These are phyloP conservation scores for Tuber indicum DNA, from an alignment of 495 filamentous ascomycete genomes.

Conservation along the genomic window DNA sequence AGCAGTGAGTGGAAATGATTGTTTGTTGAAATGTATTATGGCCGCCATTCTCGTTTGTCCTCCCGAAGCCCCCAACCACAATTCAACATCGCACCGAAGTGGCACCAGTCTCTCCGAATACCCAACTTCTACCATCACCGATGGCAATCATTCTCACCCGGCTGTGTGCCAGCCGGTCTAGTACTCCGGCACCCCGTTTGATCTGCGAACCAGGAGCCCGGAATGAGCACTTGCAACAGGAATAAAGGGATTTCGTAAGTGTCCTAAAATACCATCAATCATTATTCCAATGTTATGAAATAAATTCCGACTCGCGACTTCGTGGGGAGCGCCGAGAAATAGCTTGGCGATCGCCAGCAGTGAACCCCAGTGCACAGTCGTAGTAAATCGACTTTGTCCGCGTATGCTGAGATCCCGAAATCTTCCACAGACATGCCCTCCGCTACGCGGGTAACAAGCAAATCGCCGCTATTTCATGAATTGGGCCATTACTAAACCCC, in stretches of 20 bases:
- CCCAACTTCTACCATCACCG: not conserved
- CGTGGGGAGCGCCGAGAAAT: not conserved
- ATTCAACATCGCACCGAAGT: not conserved
- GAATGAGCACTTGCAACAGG: not conserved
- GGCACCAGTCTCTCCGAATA: not conserved
- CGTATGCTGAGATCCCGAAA: not conserved
- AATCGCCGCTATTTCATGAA: not conserved
- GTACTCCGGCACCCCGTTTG: not conserved
- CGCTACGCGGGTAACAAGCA: not conserved
- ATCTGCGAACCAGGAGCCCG: not conserved
- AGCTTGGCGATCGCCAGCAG: not conserved
- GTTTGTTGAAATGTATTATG: not conserved
- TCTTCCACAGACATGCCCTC: not conserved
- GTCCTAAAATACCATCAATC: not conserved
- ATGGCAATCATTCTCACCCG: not conserved
- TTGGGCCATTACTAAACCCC: not conserved
- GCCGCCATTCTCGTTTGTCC: not conserved
- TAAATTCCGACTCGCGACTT: not conserved
- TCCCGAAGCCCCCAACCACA: not conserved
- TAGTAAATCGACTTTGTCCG: not conserved
- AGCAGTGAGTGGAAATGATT: not conserved
- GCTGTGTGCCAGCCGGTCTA: not conserved
- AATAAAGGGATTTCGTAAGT: not conserved
- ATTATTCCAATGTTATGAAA: not conserved
- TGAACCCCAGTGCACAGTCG: not conserved